Conservation (phyloP, 2,329 filamentous ascomycete species). For the Aspergillus nomiae region DNA sequence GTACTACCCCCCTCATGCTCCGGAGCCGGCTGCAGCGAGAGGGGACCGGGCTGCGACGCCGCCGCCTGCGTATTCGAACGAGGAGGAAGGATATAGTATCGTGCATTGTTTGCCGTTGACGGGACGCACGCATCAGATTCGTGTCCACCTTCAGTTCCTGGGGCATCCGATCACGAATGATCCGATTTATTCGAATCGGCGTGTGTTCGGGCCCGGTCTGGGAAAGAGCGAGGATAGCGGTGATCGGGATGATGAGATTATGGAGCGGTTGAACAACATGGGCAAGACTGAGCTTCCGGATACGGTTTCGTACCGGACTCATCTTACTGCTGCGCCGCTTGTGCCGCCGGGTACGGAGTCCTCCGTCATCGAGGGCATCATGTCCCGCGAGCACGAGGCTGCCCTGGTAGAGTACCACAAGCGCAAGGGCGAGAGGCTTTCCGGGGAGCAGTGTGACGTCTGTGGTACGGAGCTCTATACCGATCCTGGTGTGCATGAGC, state of each 20-base stretch:
- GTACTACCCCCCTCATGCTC: slow-evolving; percentile 69
- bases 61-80: slow-evolving; percentile 40
- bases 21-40: slow-evolving; percentile 23
- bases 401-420: slow-evolving; percentile 91
- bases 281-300: slow-evolving; percentile 91
- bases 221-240: slow-evolving; percentile 67
- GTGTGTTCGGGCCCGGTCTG: slow-evolving; percentile 82
- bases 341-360: slow-evolving; percentile 40
- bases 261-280: slow-evolving; percentile 82
- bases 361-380: slow-evolving; percentile 41
- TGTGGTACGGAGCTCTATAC: slow-evolving; percentile 91
- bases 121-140: slow-evolving; percentile 89
- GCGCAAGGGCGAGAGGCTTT: slow-evolving; percentile 89
- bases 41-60: slow-evolving; percentile 35
- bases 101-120: slow-evolving; percentile 93
- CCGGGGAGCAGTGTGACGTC: slow-evolving; percentile 75
- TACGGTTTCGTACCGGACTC: slow-evolving; percentile 79
- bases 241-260: slow-evolving; percentile 85
- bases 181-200: slow-evolving; percentile 93
- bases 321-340: slow-evolving; percentile 41
- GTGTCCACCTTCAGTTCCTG: slow-evolving; percentile 91
- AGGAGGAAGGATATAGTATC: slow-evolving; percentile 79
- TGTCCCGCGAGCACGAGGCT: slow-evolving; percentile 63
- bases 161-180: slow-evolving; percentile 97
- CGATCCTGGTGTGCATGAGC: slow-evolving; percentile 85